These are phyloP conservation scores for Zopfia rhizophila DNA, from an alignment of 2,329 filamentous ascomycete genomes.

Conservation along the genomic window DNA sequence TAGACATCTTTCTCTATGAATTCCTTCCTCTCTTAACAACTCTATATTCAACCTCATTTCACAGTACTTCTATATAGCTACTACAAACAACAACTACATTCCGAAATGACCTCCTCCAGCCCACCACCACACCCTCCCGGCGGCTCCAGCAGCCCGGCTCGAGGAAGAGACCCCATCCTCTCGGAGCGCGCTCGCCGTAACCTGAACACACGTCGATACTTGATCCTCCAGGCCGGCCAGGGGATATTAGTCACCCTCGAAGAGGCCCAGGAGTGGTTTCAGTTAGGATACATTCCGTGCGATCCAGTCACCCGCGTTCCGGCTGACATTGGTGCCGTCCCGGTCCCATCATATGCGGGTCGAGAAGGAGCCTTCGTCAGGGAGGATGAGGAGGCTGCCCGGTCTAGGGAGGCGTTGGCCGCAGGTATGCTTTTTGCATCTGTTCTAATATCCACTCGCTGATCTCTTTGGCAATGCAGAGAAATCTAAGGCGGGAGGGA, in stretches of 20 bases:
- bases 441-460: no score
- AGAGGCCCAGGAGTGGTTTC: constrained; percentile 13
- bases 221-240: constrained; percentile 7
- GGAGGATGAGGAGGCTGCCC: constrained; percentile 11
- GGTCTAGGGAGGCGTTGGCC: no score
- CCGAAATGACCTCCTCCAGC: constrained; percentile 1
- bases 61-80: no score
- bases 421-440: no score
- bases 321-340: constrained; percentile 6
- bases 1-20: no score
- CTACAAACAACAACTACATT: no score
- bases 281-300: constrained; percentile 5
- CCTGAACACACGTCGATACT: constrained; percentile 7
- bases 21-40: no score
- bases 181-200: constrained; percentile 4
- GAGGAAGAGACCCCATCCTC: constrained; percentile 6
- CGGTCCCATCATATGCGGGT: constrained; percentile 1
- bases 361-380: constrained; percentile 7
- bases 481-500: no score
- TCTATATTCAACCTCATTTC: no score
- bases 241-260: constrained; percentile 10
- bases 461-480: no score
- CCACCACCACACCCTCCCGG: not conserved
- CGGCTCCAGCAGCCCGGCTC: no score
- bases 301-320: constrained; percentile 1